Evolutionary conservation across 257 asterid species (phyloP), one percentile per base, ranked within the genome.

Genomic region (Nicotiana tomentosiformis): DNA sequence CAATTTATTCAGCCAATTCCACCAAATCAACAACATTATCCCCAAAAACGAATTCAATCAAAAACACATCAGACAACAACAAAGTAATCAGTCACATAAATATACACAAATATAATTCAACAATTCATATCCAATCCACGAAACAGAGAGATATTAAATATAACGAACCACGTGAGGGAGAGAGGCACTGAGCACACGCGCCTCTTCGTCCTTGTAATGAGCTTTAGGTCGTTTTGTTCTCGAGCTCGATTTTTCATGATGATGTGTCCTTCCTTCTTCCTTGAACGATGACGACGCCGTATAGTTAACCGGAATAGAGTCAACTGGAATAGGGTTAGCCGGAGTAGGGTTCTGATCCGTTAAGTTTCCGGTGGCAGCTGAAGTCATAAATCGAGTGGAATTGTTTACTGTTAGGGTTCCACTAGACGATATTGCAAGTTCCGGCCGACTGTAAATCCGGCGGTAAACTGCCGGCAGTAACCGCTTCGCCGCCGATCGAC

Each of bases 141-240:
- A 39, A 23, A 30, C 57, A 85, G 14, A 67, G 55, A 9, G 26
- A 57, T 17, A 58, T 32, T 57, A 83, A 77, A 61, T 66, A 49
- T 66, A 70, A 72, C 89, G 39, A 11, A 95, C 99, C 95, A 94
- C 98, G 87, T 94, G 97, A 82, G 77, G 80, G 46, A 93, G 93
- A 46, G 98, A 92, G 16, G 98, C 97, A n/a, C 82, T 88, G 78
- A 95, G 95, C 84, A 94, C 97, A 39, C 94, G 95, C 74, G 90
- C 95, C 85, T 94, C 94, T 81, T 93, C 93, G 64, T 93, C 94
- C 83, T 89, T 89, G 92, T 96, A 93, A 46, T 87, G 90, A 84
- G 92, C 85, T 84, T 85, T 91, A 57, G 88, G 91, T 60, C 85
- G 69, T 2, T 87, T 64, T 65, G 81, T 77, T 85, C 91, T 87